phyloP scores from a whole-genome alignment of 2,329 filamentous ascomycete genomes.

The Aspergillus quadricinctus region DNA sequence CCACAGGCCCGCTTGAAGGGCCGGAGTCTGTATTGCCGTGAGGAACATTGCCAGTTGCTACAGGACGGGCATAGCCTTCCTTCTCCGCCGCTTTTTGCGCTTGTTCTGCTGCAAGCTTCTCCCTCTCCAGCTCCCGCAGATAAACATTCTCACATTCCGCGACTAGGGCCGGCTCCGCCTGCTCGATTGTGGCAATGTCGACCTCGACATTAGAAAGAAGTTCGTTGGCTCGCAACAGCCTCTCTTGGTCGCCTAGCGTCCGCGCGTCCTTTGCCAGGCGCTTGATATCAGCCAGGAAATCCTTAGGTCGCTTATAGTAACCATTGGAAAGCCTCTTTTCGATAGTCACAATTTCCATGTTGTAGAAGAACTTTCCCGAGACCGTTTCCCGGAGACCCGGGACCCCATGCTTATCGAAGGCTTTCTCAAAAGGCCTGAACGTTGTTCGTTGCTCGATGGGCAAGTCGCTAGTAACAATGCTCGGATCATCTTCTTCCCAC shows the following conservation, averaged over 20 bases:
- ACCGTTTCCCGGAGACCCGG: slow-evolving; percentile 70
- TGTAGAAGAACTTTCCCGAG: slow-evolving; percentile 87
- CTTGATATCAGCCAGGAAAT: slow-evolving; percentile 85
- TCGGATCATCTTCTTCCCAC: slow-evolving; percentile 76
- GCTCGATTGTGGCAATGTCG: slow-evolving; percentile 74
- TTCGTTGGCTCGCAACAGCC: slow-evolving; percentile 83
- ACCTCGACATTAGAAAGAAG: slow-evolving; percentile 91
- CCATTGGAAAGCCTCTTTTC: slow-evolving; percentile 96
- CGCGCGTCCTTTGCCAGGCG: slow-evolving; percentile 79
- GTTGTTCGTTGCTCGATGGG: slow-evolving; percentile 54
- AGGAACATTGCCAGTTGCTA: slow-evolving; percentile 49
- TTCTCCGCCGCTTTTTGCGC: slow-evolving; percentile 38
- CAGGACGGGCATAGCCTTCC: slow-evolving; percentile 40
- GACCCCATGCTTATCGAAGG: slow-evolving; percentile 72
- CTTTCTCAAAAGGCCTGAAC: slow-evolving; percentile 71
- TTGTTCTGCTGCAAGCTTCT: slow-evolving; percentile 60
- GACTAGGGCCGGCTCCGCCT: slow-evolving; percentile 57
- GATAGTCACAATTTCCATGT: slow-evolving; percentile 85
- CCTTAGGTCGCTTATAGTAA: slow-evolving; percentile 85
- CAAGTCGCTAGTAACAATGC: slow-evolving; percentile 57
- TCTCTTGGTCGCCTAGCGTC: slow-evolving; percentile 74
- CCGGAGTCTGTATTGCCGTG: slow-evolving; percentile 52
- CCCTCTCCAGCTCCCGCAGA: slow-evolving; percentile 64
- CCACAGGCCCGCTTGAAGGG: slow-evolving; percentile 48
- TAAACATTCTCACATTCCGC: slow-evolving; percentile 79